Evolutionary conservation across 106 monocot species (phyloP), one percentile per base, ranked within the genome.

Genomic region (Dactylorhiza incarnata): DNA sequence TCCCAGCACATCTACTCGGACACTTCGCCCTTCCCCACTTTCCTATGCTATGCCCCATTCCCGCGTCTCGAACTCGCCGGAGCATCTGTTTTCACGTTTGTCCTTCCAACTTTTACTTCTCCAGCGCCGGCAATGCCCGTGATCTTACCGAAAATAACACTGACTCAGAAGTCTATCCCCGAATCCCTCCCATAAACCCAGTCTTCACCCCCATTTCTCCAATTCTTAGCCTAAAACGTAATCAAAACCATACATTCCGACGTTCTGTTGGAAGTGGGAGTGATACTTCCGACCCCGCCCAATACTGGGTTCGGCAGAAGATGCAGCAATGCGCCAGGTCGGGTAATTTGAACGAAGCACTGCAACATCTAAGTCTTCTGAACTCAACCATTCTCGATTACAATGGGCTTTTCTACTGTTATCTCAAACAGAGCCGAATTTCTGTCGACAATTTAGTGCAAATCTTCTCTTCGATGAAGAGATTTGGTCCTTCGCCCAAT

Each of bases 261-360:
- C n/a, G 6, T 49, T 23, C 63, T 16, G 49, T 22, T 49, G 16
- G 66, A 22, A 15, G 1, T 50, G 13, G 20, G 48, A 26, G 19
- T 65, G 29, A 29, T 24, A 14, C 3, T 29, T 26, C 65, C 29
- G 12, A 65, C 17, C 65, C 29, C 12, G 65, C 24, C 10, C 26
- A 65, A 29, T 26, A 12, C 29, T 37, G 29, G 65, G 65, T 26
- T 65, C 77, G 76, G n/a, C 49, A 43, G 22, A 58, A 49, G 47
- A 87, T 90, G 83, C 87, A 79, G 49, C 81, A 87, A 82, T 77
- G 15, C 78, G 90, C 85, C 17, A 83, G 76, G 78, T 29, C 26
- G 11, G 90, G 87, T 13, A 66, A 85, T 67, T 78, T 87, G 11
- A 67, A 46, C 58, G 83, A 72, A 74, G 82, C 85, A 19, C 24